Evolutionary conservation across 2,329 filamentous ascomycete genomes (phyloP), one percentile per base, ranked within the genome.

Genomic region (Verticillium nonalfalfae): DNA sequence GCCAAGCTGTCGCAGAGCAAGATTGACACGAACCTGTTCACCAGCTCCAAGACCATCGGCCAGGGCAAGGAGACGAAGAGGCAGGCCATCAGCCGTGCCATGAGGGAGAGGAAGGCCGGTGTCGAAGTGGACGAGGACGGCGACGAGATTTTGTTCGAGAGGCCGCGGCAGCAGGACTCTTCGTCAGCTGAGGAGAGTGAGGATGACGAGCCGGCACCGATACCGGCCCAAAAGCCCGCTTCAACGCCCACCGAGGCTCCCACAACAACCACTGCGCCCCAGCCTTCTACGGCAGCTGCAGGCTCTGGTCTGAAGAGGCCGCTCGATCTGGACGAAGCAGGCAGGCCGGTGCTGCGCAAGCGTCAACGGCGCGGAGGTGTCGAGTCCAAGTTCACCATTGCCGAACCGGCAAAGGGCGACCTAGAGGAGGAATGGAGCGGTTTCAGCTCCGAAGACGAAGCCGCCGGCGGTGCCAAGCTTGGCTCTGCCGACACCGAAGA

Each of bases 231-330:
- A 2, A 15, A 36, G 26, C 6, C 58, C 13, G 45, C n/a, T 11
- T 26, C 40, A 14, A n/a, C 54, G 45, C 34, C 36, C 36, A 9
- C 36, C 7, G 39, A 31, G 40, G 21, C 45, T 14, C n/a, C 45
- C 7, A 26, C 60, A 33, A 7, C 26, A n/a, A n/a, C 34, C 52
- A 52, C 3, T n/a, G 15, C 52, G 7, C 50, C 38, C 9, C 36
- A 40, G 13, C 56, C 59, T 31, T 59, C 40, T 18, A 26, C 63
- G 14, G 55, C 57, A 2, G 56, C 69, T 13, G 76, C 85, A 59
- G 95, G 95, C 21, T 89, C 87, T 63, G 95, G 95, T 7, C 75
- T 99, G 62, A 98, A 98, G 73, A 84, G 93, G 52, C 92, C 93
- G 1, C 79, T 99, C 11, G 90, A 96, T 55, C 67, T 92, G 10